Evolutionary conservation across 2,329 filamentous ascomycete genomes (phyloP).

Genomic region (Sclerotinia minor): DNA sequence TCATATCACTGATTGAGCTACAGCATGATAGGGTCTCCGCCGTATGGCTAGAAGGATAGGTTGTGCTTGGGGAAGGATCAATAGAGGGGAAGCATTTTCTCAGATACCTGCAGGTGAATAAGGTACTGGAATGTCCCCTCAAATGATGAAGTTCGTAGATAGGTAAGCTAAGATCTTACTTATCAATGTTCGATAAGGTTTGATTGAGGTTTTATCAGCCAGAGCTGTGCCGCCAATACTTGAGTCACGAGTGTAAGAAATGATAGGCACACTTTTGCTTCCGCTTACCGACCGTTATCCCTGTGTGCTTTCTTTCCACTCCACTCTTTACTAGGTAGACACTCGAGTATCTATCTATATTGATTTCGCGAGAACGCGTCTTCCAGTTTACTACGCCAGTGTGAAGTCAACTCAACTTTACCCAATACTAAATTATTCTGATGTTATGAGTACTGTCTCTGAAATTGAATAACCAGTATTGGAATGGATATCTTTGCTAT

Average conservation of each 20-base stretch:
- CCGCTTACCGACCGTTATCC: neutral
- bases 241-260: no score
- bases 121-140: neutral
- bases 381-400: neutral
- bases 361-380: slow-evolving; percentile 8
- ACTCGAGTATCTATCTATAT: neutral
- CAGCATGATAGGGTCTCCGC: neutral
- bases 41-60: neutral
- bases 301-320: neutral
- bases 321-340: neutral
- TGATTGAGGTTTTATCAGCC: no score
- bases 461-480: neutral
- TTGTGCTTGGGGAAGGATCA: slow-evolving; percentile 20
- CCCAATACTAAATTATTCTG: neutral
- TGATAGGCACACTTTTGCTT: no score
- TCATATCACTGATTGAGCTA: slow-evolving; percentile 5
- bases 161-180: no score
- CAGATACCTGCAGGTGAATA: neutral
- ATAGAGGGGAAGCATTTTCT: slow-evolving; percentile 1
- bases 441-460: neutral
- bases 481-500: neutral
- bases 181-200: no score
- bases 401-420: neutral
- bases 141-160: neutral
- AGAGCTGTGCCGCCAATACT: no score